A percentile compares a stretch with the other conserved stretches of the same genome.
phyloP scores from a whole-genome alignment of 176 grass and related monocot species.

The Eragrostis curvula region DNA sequence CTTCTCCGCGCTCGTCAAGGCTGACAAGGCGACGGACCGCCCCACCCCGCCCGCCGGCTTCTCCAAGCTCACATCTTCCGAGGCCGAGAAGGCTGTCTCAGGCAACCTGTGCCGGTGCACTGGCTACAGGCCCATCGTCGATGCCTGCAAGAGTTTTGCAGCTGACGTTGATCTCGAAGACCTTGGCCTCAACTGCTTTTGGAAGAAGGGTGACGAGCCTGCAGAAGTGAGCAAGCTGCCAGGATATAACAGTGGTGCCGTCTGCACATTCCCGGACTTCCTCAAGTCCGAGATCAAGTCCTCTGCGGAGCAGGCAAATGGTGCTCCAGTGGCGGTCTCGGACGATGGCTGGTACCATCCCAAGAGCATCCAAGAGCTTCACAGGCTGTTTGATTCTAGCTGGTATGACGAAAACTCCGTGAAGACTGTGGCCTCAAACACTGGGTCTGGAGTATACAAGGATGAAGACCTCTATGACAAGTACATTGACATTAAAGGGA shows the following conservation, averaged over 20 bases:
- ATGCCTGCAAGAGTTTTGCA: conserved; percentile 89
- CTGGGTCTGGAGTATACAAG: conserved; percentile 79
- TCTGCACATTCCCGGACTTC: conserved; percentile 80
- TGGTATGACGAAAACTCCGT: conserved; percentile 40
- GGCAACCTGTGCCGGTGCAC: conserved; percentile 93
- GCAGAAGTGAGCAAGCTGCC: conserved; percentile 50
- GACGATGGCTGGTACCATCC: conserved; percentile 59
- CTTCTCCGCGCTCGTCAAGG: conserved; percentile 73
- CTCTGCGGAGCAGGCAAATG: background rate
- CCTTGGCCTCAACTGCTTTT: conserved; percentile 82
- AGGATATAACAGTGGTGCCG: conserved; percentile 14
- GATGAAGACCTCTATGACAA: conserved; percentile 59
- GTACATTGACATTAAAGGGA: conserved; percentile 71
- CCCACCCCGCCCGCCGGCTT: conserved; percentile 44
- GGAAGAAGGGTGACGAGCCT: conserved; percentile 56
- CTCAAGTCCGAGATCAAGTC: conserved; percentile 81
- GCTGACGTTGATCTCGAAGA: conserved; percentile 80
- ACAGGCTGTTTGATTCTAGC: conserved; percentile 49
- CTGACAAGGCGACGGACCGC: conserved; percentile 49
- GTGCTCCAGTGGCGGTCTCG: background rate
- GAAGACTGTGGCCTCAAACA: conserved; percentile 82
- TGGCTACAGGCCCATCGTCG: conserved; percentile 72
- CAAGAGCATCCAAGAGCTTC: conserved; percentile 57
- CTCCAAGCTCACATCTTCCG: conserved; percentile 66
- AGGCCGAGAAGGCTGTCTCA: conserved; percentile 71